phyloP scores from a whole-genome alignment of 192 early-diverging fungal species.

The Coemansia sp. region DNA sequence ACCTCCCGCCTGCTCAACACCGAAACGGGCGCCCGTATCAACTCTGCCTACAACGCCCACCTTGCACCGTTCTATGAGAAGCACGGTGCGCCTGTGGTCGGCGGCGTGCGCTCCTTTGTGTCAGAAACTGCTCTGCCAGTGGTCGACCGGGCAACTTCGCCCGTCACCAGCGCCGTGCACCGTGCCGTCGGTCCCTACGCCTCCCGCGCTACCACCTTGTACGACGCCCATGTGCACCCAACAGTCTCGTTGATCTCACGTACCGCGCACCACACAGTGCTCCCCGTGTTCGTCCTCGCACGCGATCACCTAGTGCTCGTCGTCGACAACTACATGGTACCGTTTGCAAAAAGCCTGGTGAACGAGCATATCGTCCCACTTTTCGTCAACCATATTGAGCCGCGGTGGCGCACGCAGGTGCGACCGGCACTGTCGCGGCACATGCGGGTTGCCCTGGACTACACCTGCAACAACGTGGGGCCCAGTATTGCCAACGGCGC shows the following conservation, averaged over 20 bases:
- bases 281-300: conserved; percentile 10
- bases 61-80: conserved; percentile 48
- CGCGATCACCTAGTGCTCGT: neutral
- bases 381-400: conserved; percentile 30
- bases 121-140: conserved; percentile 23
- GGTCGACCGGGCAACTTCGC: conserved; percentile 17
- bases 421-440: conserved; percentile 32
- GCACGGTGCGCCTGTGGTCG: conserved; percentile 29
- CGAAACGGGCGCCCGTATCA: conserved; percentile 41
- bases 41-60: conserved; percentile 44
- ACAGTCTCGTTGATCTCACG: conserved; percentile 16
- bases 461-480: conserved; percentile 29
- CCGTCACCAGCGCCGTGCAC: conserved; percentile 22
- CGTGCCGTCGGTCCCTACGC: conserved; percentile 21
- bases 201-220: conserved; percentile 12
- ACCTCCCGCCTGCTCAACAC: conserved; percentile 22
- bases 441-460: conserved; percentile 21
- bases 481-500: conserved; percentile 37
- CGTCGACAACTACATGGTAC: conserved; percentile 25
- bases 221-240: conserved; percentile 24
- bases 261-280: conserved; percentile 8
- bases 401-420: conserved; percentile 43
- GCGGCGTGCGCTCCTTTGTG: conserved; percentile 13
- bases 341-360: conserved; percentile 19
- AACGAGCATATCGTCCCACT: conserved; percentile 37